Base-by-base conservation (phyloP, 108 stramenopile genomes). In the Aurantiochytrium sp. region DNA sequence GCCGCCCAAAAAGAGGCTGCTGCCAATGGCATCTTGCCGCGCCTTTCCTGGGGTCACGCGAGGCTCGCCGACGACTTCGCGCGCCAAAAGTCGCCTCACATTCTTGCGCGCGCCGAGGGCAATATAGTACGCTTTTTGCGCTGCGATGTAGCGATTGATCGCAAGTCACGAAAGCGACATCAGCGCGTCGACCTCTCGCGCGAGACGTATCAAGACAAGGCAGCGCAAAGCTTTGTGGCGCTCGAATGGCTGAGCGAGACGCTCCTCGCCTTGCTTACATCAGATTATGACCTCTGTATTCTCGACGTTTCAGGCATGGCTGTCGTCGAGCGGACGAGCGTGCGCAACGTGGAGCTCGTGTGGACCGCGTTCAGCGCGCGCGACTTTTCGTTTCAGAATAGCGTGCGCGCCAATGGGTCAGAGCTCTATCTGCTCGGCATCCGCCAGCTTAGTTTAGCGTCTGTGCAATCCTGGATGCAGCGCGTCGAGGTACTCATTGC, bases 251-350 rank as follows among this genome's bases (percentile, higher is more conserved):
- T 83, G 43, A 83, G 51, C 51, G 76, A 83, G n/a, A 28, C 49
- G 12, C 76, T 83, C 28, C 51, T 83, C 14, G 76, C 76, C 51
- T 35, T 83, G 1, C n/a, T 83, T 43, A 53, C 45, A 12, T 43
- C 49, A 14, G 76, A 83, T 2, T 83, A 83, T 45, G 23, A 83
- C 76, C 76, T 83, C 25, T 83, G 76, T 23, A 83, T 83, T 45
- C 25, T 83, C 19, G 76, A 83, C 76, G 76, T 83, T 43, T 53
- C 76, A 14, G 76, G 76, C 45, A 83, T 83, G 76, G 76, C 76
- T 2, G 23, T 83, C 49, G 76, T 83, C n/a, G 76, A 83, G 76
- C 76, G 76, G 43, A 83, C 51, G n/a, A 83, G 51, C 51, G 76
- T 83, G 45, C 45, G 51, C n/a, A 83, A 53, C 25, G 76, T 83